phyloP scores from a whole-genome alignment of 345 rosid genomes.

The Populus tremula region DNA sequence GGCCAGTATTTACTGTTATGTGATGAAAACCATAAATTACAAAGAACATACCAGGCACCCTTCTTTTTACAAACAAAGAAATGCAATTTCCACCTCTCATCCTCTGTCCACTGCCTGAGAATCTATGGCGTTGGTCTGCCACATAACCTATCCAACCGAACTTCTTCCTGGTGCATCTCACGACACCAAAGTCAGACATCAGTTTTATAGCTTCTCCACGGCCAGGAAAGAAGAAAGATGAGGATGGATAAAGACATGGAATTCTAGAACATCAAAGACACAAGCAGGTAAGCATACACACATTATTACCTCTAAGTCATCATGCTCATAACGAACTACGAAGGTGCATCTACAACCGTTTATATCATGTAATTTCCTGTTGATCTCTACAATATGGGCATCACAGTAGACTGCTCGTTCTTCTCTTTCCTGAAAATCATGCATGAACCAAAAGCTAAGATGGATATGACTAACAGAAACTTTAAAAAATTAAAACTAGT shows the following conservation, averaged over 20 bases:
- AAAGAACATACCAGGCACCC: too few species aligned
- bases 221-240: background rate
- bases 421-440: slow-evolving; percentile 49
- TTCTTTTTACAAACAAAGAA: background rate
- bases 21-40: background rate
- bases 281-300: background rate
- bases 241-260: background rate
- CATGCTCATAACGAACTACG: slow-evolving; percentile 52
- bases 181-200: background rate
- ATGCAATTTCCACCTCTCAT: background rate
- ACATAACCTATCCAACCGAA: slow-evolving; percentile 39
- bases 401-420: slow-evolving; percentile 61
- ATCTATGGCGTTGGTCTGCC: slow-evolving; percentile 35
- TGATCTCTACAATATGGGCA: slow-evolving; percentile 56
- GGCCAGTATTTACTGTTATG: background rate
- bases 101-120: background rate
- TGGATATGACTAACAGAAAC: background rate
- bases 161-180: slow-evolving; percentile 35
- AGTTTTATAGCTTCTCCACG: background rate
- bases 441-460: background rate
- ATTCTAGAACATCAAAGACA: background rate
- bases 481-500: background rate
- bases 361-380: slow-evolving; percentile 48
- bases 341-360: slow-evolving; percentile 56
- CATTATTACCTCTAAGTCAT: slow-evolving; percentile 44